A percentile compares a stretch with the other conserved stretches of the same genome.
These are phyloP conservation scores for Candida sojae DNA, from an alignment of 1,139 yeast species.

Conservation along the genomic window DNA sequence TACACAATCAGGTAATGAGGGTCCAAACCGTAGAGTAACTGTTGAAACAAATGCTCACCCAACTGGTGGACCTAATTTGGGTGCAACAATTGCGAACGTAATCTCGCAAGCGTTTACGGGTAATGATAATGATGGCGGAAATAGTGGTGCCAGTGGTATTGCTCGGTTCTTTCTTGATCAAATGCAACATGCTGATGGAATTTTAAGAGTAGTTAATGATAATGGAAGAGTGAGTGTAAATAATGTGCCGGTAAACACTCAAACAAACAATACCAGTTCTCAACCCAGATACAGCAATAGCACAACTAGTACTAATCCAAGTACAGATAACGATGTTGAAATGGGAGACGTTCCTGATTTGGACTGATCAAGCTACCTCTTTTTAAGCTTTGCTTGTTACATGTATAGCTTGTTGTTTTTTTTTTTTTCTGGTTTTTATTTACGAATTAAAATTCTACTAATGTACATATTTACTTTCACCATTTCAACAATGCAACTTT, in stretches of 20 bases:
- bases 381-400: not conserved
- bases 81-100: not conserved
- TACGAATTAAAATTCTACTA: not conserved
- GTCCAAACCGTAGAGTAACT: not conserved
- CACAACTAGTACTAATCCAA: not conserved
- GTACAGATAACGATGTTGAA: constrained; percentile 9
- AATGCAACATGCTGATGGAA: not conserved
- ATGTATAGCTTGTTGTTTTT: not conserved
- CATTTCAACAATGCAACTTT: constrained; percentile 1
- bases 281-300: not conserved
- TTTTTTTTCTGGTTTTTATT: not conserved
- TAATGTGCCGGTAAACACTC: not conserved
- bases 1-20: not conserved
- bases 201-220: constrained; percentile 6
- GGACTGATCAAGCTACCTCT: constrained; percentile 3
- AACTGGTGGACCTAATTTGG: not conserved
- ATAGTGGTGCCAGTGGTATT: not conserved
- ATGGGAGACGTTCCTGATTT: constrained; percentile 14
- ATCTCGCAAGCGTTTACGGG: not conserved
- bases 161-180: not conserved
- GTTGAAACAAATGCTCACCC: not conserved
- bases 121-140: not conserved
- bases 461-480: constrained; percentile 2
- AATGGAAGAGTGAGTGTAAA: constrained; percentile 11
- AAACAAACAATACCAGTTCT: not conserved